These are phyloP conservation scores for Claviceps lovelessii DNA, from an alignment of 2,329 filamentous ascomycete genomes.

Conservation along the genomic window DNA sequence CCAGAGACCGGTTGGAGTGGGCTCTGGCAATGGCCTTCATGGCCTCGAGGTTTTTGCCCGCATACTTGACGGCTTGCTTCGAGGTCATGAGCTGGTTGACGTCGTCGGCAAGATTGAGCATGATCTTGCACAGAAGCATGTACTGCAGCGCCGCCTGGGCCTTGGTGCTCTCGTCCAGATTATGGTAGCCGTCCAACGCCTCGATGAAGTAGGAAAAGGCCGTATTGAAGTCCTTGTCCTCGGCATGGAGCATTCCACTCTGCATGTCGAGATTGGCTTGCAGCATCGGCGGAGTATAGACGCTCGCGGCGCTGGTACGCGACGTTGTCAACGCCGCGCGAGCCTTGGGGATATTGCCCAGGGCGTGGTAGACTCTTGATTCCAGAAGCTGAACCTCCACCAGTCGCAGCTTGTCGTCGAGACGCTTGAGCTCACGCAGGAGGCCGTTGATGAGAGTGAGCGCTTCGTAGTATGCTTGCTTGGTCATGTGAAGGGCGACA, in stretches of 20 bases:
- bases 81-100: conserved; percentile 88
- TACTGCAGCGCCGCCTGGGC: conserved; percentile 98
- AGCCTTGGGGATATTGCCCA: conserved; percentile 92
- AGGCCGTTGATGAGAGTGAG: conserved; percentile 93
- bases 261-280: conserved; percentile 98
- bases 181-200: conserved; percentile 90
- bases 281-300: conserved; percentile 88
- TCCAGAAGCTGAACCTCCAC: conserved; percentile 97
- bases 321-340: conserved; percentile 89
- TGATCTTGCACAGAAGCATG: conserved; percentile 99
- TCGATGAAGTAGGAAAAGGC: conserved; percentile 99
- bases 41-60: conserved; percentile 86
- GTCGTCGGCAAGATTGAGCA: conserved; percentile 94
- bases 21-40: conserved; percentile 98
- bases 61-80: conserved; percentile 94
- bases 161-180: conserved; percentile 72
- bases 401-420: conserved; percentile 95
- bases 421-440: conserved; percentile 87
- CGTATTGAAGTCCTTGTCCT: conserved; percentile 98
- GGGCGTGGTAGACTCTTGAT: conserved; percentile 90
- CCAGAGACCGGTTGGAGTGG: conserved; percentile 85
- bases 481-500: conserved; percentile 87
- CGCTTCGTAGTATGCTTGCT: conserved; percentile 94
- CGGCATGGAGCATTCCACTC: conserved; percentile 95
- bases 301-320: conserved; percentile 85